Base-by-base conservation (phyloP, 108 stramenopile genomes). In the Licmophora abbreviata region DNA sequence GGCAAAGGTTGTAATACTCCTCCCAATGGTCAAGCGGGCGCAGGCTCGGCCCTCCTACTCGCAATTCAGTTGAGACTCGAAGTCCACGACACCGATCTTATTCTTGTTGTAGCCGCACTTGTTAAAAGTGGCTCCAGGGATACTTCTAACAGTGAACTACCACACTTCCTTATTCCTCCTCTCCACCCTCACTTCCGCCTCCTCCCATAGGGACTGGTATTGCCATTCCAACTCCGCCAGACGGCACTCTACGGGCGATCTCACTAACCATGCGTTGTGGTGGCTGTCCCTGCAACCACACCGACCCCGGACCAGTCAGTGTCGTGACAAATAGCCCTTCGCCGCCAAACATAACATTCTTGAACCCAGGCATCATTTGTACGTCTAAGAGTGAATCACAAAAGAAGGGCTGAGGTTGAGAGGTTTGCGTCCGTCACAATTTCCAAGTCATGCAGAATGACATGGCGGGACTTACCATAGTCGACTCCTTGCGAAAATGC, bases 241-340 rank as follows among this genome's bases (percentile, higher is more conserved):
- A 67, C 12, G 90, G 90, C 12, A 94, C 79, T 5, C 84, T 60
- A 29, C 86, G 65, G 2, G 93, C 84, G 67, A 94, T 92, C 45
- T 88, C 87, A 54, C 81, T 74, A 17, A 90, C 67, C 81, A 94
- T 85, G 9, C 85, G 56, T 57, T 88, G 69, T 15, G 77, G 63
- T 14, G 93, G 84, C 63, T 83, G 74, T 23, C 90, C 85, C 38
- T 92, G 89, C 7, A 94, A 61, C 85, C 85, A 92, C 21, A 94
- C 88, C 3, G 69, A 76, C 4, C 93, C 93, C 0, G 93, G 93
- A 27, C 94, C 94, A 3, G 84, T 92, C 54, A 95, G 56, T 1
- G 88, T 93, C 1, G 94, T 93, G 43, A 95, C 77, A 65, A 95
- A 95, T 42, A 95, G 52, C 29, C 94, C 94, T 56, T 92, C 88